Evolutionary conservation across 495 filamentous ascomycete genomes (phyloP), one percentile per base, ranked within the genome.

Genomic region (Aspergillus biplanus): DNA sequence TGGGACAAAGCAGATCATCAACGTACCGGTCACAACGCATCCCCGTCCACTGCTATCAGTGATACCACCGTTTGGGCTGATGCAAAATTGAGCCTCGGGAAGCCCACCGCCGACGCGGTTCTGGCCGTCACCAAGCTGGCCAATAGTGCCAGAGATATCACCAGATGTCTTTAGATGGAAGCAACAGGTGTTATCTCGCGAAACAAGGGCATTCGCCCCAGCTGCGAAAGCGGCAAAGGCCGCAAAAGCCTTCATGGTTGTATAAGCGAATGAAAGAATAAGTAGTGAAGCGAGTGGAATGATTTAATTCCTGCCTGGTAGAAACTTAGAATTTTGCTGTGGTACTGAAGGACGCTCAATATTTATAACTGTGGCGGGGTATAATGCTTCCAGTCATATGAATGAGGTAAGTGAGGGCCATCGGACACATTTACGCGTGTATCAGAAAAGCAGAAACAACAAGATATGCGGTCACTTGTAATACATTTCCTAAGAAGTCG

Each of bases 51-150:
- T 75, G 58, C 66, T 59, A 66, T 89, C 87, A 21, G 73, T 81
- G 64, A 89, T 78, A n/a, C 54, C 70, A 46, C 82, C 82, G 31
- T 71, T 75, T 8, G 69, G 69, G 54, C 78, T 67, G 64, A 85
- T 83, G 60, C 80, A 83, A 69, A 72, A 85, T 18, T 71, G 66
- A 27, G 76, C 73, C 15, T 72, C 64, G 6, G 74, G 58, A 15
- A 82, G 65, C 12, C 71, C 72, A 48, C 77, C 80, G 44, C 81
- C 78, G 62, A 85, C 75, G 27, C 85, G 78, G 62, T 79, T 79
- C 73, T 87, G 85, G 21, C 85, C 85, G 66, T 85, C 82, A 60
- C 58, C 62, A 46, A 86, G 71, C 67, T 88, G 82, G 31, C 83
- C 85, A 18, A 86, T 66, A 33, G 73, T 64, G 31, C 84, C 84